These are phyloP conservation scores for Selenicereus undatus DNA, from an alignment of 148 eudicot genomes.

Conservation along the genomic window DNA sequence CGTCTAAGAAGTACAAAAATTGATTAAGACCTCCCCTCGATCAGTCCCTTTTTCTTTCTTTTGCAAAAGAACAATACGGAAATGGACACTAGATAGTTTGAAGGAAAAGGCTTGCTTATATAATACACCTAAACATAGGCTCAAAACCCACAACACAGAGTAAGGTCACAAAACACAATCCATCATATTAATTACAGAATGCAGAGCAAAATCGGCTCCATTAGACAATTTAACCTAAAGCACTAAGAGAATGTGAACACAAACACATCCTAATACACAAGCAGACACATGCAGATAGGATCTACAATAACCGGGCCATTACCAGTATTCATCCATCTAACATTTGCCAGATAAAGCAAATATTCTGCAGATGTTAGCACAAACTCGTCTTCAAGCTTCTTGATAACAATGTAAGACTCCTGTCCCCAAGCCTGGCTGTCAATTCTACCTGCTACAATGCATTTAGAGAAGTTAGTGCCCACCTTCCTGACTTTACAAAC, in stretches of 20 bases:
- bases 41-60: neutral
- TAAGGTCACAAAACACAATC: neutral
- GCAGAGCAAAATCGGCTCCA: neutral
- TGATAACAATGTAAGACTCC: conserved; percentile 50
- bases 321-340: conserved; percentile 73
- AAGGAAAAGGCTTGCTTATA: neutral
- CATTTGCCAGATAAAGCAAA: conserved; percentile 67
- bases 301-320: conserved; percentile 13
- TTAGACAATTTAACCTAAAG: neutral
- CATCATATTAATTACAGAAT: neutral
- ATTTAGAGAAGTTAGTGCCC: conserved; percentile 14
- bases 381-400: conserved; percentile 91
- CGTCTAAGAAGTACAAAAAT: neutral
- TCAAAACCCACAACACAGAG: neutral
- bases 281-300: neutral
- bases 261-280: neutral
- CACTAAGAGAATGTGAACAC: neutral
- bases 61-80: neutral
- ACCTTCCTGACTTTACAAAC: neutral
- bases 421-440: conserved; percentile 39
- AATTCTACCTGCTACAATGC: conserved; percentile 44
- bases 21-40: neutral
- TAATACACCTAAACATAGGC: neutral
- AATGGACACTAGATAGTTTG: neutral
- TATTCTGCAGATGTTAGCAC: conserved; percentile 79